phyloP scores from a whole-genome alignment of 1,139 yeast species.

The Geotrichum europaeum region DNA sequence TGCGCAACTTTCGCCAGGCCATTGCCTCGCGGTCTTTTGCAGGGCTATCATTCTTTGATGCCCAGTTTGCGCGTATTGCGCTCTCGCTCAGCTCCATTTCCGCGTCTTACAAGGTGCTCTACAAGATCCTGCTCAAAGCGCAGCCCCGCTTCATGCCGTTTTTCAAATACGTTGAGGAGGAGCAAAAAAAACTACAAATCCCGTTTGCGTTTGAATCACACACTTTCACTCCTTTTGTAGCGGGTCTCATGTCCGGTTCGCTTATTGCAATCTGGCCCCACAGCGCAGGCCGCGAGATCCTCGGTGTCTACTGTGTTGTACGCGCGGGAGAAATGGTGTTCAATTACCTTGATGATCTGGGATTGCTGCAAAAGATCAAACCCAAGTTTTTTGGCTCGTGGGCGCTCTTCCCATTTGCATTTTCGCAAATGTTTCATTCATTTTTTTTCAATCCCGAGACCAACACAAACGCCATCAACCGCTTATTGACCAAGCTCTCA shows the following conservation, averaged over 20 bases:
- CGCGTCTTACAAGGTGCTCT: conserved; percentile 27
- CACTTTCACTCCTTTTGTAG: conserved; percentile 27
- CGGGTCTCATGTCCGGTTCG: conserved; percentile 31
- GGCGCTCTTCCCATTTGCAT: conserved; percentile 39
- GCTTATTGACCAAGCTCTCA: conserved; percentile 30
- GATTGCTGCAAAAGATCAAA: conserved; percentile 30
- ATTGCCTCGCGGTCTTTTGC: conserved; percentile 13
- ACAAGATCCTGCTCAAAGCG: conserved; percentile 19
- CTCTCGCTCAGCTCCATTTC: conserved; percentile 28
- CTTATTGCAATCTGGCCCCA: conserved; percentile 31
- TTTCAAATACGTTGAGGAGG: conserved; percentile 4
- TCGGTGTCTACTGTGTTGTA: conserved; percentile 34
- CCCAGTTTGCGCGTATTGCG: conserved; percentile 25
- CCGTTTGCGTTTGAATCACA: conserved; percentile 18
- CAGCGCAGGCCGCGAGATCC: conserved; percentile 25
- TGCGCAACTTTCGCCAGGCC: conserved; percentile 21
- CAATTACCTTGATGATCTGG: conserved; percentile 35
- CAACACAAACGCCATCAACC: conserved; percentile 32
- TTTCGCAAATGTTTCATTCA: conserved; percentile 38
- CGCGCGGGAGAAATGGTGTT: conserved; percentile 35
- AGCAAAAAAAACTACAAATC: conserved; percentile 12
- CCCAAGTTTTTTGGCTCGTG: conserved; percentile 38
- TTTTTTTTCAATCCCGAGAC: conserved; percentile 35
- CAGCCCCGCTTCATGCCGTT: conserved; percentile 14
- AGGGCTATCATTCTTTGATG: conserved; percentile 8